Percentiles rank a stretch among this genome's conserved stretches.
Evolutionary conservation across 192 early-diverging fungal genomes (phyloP).

Genomic region (Thamnidium elegans): DNA sequence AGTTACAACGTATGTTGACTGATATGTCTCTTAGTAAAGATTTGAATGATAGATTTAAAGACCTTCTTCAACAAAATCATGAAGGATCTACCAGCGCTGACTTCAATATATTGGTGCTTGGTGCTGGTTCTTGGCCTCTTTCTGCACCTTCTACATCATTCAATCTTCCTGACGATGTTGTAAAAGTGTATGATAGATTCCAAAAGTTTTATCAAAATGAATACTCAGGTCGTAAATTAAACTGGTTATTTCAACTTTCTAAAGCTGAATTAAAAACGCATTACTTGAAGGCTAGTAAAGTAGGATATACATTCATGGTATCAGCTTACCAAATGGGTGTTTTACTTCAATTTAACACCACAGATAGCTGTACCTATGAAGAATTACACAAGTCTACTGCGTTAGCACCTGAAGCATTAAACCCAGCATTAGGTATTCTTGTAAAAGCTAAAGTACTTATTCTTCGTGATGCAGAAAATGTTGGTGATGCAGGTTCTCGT

Average conservation of each 20-base stretch:
- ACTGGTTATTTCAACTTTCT: constrained; percentile 91
- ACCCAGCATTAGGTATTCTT: constrained; percentile 68
- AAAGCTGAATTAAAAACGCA: constrained; percentile 93
- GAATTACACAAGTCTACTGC: constrained; percentile 77
- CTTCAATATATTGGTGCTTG: constrained; percentile 85
- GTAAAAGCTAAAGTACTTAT: constrained; percentile 81
- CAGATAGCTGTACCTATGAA: constrained; percentile 69
- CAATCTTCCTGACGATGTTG: constrained; percentile 83
- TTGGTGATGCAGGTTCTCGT: constrained; percentile 50
- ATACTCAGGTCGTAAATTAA: constrained; percentile 86
- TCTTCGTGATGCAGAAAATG: constrained; percentile 47
- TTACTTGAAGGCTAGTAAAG: constrained; percentile 73
- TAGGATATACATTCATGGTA: constrained; percentile 73
- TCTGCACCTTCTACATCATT: constrained; percentile 74
- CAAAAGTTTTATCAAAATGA: constrained; percentile 85
- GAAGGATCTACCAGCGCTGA: constrained; percentile 43
- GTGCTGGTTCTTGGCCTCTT: constrained; percentile 89
- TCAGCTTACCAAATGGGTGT: constrained; percentile 94
- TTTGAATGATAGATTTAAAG: constrained; percentile 81
- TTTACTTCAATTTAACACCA: constrained; percentile 86
- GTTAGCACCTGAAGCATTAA: constrained; percentile 64
- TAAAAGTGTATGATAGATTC: constrained; percentile 82
- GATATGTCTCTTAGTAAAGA: constrained; percentile 92
- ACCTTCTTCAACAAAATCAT: constrained; percentile 43
- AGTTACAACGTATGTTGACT: constrained; percentile 94